Conservation (phyloP, 2,329 filamentous ascomycete genomes). For the Bipolaris zeicola region DNA sequence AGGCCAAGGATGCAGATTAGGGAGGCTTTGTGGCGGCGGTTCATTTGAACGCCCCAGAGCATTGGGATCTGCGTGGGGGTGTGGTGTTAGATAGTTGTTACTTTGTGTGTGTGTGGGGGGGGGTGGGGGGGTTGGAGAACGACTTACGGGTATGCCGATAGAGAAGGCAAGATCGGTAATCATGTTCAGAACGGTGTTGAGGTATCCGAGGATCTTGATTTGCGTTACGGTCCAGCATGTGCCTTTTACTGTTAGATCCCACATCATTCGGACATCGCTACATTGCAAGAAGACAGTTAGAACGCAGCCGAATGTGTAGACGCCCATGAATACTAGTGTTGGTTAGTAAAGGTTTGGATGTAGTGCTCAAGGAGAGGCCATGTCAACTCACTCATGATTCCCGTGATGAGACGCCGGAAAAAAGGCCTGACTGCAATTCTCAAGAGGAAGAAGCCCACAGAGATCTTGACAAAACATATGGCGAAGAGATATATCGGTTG, state of each 20-base stretch:
- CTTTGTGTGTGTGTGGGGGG: background rate
- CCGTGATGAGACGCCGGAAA: slow-evolving; percentile 52
- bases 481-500: slow-evolving; percentile 56
- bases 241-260: slow-evolving; percentile 50
- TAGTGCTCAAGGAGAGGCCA: background rate
- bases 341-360: too few species aligned
- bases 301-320: slow-evolving; percentile 53
- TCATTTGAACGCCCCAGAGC: slow-evolving; percentile 45
- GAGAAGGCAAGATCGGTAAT: slow-evolving; percentile 52
- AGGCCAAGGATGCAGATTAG: slow-evolving; percentile 52
- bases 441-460: slow-evolving; percentile 56
- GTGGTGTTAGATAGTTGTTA: background rate
- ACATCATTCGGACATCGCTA: slow-evolving; percentile 53
- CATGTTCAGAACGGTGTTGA: slow-evolving; percentile 53
- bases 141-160: slow-evolving; percentile 43
- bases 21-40: slow-evolving; percentile 49
- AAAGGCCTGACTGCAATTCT: slow-evolving; percentile 50
- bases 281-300: slow-evolving; percentile 59
- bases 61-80: slow-evolving; percentile 30
- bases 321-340: slow-evolving; percentile 49
- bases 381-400: slow-evolving; percentile 50
- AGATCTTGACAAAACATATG: slow-evolving; percentile 56
- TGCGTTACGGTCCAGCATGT: slow-evolving; percentile 52
- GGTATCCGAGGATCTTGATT: slow-evolving; percentile 53
- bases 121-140: background rate